Conservation (phyloP, 805 yeast genomes). For the Kodamaea kaohsiungensis region DNA sequence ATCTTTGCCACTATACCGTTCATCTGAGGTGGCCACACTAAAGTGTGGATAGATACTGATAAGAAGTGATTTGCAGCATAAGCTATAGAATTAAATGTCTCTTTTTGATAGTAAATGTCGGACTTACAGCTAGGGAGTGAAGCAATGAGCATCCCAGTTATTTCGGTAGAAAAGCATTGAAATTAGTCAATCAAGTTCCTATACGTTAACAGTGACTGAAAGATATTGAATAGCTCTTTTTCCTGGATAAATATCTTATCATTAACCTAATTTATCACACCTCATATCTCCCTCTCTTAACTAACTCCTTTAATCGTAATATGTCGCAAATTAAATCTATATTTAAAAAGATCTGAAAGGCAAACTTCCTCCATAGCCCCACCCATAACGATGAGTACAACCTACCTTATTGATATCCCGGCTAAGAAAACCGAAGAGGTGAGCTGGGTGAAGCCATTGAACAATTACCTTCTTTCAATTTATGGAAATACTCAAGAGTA, state of each 20-base stretch:
- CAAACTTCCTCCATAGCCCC: not conserved
- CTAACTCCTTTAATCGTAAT: not conserved
- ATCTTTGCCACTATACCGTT: conserved; percentile 15
- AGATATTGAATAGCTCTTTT: no score
- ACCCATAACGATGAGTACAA: not conserved
- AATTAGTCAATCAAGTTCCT: no score
- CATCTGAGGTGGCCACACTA: not conserved
- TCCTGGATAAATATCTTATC: no score
- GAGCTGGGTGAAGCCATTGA: conserved; percentile 68
- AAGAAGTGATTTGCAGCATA: not conserved
- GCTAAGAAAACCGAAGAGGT: conserved; percentile 52
- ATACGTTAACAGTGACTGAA: no score
- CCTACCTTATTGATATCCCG: conserved; percentile 18
- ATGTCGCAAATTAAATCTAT: not conserved
- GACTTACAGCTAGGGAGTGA: not conserved
- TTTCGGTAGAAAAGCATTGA: not conserved
- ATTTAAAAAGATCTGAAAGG: not conserved
- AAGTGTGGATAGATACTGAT: not conserved
- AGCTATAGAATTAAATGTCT: not conserved
- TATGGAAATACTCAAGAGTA: conserved; percentile 67
- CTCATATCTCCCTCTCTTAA: no score
- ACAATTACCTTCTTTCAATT: conserved; percentile 53
- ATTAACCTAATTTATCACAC: no score
- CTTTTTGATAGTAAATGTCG: not conserved
- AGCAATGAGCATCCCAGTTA: no score